Base-by-base conservation (phyloP, 176 grass and related monocot genomes). In the Avena insularis region DNA sequence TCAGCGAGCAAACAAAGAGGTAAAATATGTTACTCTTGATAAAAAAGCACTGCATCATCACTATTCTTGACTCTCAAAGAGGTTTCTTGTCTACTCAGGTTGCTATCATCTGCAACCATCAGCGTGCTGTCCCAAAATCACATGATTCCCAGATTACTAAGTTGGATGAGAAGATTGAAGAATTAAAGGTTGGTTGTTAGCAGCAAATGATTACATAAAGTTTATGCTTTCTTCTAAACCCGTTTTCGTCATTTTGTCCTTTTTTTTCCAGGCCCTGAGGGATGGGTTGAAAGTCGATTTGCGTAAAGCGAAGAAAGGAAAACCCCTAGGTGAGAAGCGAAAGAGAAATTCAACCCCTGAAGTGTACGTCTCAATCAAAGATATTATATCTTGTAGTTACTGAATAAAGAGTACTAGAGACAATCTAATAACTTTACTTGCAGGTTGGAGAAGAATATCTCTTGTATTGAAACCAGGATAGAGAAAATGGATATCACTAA, bases 91-190 rank as follows among this genome's bases (percentile, higher is more conserved):
- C 21, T 81, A 86, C 72, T 82, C 82, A 99, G 94, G 97, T 99
- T 73, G 97, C 97, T 13, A 93, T 96, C 56, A 94, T 99, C 77
- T 99, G 97, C 54, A 99, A 99, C 71, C 94, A 99, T 92, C 97
- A 99, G 80, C 94, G 94, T 60, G 86, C 83, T 48, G 97, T 99
- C 82, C 93, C 97, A 29, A 99, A 99, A 90, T 89, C 97, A 46
- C 97, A 99, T 81, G 97, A 99, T n/a, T 83, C 89, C 50, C 97
- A 99, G 87, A 99, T 99, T 86, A 90, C 57, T 77, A 92, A 48
- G 88, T 16, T 99, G 89, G 94, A 94, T 59, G 97, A 97, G 55
- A 99, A 99, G 81, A 95, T 99, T 85, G 87, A 94, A 47, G 94
- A 94, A 50, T 82, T 97, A 72, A 94, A 93, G 94, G 97, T 99